Conservation (phyloP, 768 basidiomycete species). For the Suillus subluteus region DNA sequence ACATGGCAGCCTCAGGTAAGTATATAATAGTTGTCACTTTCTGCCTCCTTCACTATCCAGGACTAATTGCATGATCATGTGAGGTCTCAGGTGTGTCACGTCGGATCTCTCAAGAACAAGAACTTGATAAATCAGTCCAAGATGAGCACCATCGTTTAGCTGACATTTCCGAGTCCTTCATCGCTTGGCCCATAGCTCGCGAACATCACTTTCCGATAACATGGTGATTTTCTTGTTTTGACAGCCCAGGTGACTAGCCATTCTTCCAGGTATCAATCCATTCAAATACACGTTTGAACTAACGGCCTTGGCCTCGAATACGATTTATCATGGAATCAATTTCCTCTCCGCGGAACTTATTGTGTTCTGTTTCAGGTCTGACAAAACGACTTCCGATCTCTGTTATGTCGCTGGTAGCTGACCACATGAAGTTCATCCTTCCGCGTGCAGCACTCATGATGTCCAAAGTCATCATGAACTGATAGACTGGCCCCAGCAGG, state of each 20-base stretch:
- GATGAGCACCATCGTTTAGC: too few species aligned
- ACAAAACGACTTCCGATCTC: neutral
- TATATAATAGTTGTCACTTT: neutral
- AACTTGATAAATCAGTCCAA: neutral
- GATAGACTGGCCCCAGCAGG: neutral
- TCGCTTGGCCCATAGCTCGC: neutral
- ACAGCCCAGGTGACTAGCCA: too few species aligned
- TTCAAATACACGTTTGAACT: neutral
- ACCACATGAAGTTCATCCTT: neutral
- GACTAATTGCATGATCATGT: slow-evolving; percentile 1
- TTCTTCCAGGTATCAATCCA: neutral
- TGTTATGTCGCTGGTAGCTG: neutral
- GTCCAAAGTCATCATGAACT: neutral
- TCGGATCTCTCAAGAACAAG: neutral
- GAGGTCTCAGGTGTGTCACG: neutral
- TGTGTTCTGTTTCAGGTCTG: neutral
- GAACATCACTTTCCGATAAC: neutral
- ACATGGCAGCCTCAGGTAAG: neutral
- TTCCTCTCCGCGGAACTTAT: neutral
- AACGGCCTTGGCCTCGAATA: neutral
- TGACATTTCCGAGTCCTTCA: neutral
- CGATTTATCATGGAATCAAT: neutral
- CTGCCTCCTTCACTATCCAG: neutral
- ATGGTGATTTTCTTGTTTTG: neutral
- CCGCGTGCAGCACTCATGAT: neutral